Percentiles rank a stretch among this genome's conserved stretches.
These are phyloP conservation scores for Chenopodium album DNA, from an alignment of 148 eudicot genomes.

Conservation along the genomic window DNA sequence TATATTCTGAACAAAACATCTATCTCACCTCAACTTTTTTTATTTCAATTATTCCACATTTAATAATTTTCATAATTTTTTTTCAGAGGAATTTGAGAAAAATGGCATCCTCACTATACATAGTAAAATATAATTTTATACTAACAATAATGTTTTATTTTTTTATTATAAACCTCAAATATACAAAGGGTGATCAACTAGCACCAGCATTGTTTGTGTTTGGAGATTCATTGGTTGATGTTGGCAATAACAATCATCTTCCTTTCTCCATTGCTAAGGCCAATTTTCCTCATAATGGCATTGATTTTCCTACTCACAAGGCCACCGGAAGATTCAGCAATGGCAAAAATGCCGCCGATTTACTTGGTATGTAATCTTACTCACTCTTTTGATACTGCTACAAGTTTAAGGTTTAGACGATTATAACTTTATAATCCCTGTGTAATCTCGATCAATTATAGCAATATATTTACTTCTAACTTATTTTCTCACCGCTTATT, in stretches of 20 bases:
- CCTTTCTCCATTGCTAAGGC: slow-evolving; percentile 66
- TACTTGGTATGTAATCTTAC: slow-evolving; percentile 47
- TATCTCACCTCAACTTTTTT: background rate
- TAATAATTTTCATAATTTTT: background rate
- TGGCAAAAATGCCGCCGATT: slow-evolving; percentile 91
- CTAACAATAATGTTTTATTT: background rate
- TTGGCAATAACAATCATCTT: slow-evolving; percentile 80
- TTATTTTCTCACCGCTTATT: background rate
- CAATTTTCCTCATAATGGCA: slow-evolving; percentile 76
- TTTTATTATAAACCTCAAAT: background rate
- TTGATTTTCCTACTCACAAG: slow-evolving; percentile 60
- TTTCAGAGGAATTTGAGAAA: background rate
- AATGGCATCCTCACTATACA: background rate
- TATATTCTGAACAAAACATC: background rate
- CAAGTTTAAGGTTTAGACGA: too few relatives aligned
- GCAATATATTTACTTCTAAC: background rate
- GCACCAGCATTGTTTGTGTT: slow-evolving; percentile 73
- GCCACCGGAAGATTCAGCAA: slow-evolving; percentile 81
- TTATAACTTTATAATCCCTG: too few relatives aligned
- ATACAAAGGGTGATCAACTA: slow-evolving; percentile 19
- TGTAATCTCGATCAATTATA: too few relatives aligned
- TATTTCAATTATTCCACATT: background rate
- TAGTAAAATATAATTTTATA: background rate
- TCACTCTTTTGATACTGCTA: too few relatives aligned
- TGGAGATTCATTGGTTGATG: slow-evolving; percentile 87